Base-by-base conservation (phyloP, 140 eudicot species). In the Senecio squalidus region DNA sequence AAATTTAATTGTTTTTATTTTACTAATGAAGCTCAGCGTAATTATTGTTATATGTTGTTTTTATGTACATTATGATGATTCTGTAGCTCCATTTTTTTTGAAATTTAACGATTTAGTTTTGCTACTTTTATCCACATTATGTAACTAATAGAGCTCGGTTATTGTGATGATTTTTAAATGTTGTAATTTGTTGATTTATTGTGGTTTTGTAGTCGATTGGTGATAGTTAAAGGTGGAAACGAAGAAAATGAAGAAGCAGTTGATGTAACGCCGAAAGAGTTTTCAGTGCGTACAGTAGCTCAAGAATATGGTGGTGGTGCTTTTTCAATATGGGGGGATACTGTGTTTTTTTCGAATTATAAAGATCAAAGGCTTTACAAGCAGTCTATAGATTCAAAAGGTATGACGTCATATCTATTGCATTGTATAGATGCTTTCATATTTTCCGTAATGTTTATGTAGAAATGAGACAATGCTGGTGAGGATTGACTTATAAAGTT, bases 281-380 rank as follows among this genome's bases (percentile, higher is more conserved):
- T 74, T 71, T 80, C 93, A 0, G 95, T 87, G n/a, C 85, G 98
- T 66, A 81, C 95, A 18, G 80, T 75, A 36, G 89, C 95, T 70
- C 98, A 92, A 64, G 96, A 92, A 40, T 92, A 84, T 26, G 98
- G 98, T 63, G 98, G 98, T 28, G 98, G 95, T 33, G 94, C 86
- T 2, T 92, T 92, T 53, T 41, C 76, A 11, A 75, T 87, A 45
- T 70, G 65, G 15, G 96, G 87, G 34, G 92, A 79, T 4, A 67
- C 67, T 62, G 53, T 92, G 18, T 50, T 92, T 57, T 92, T 92
- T 68, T 84, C 98, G 6, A 92, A 92, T 75, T 84, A 92, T 76
- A 84, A 82, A 75, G 98, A 92, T 70, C 98, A 92, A 44, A 81
- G 95, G 66, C 91, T 92, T 49, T 92, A 92, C 80, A 75, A 76